These are phyloP conservation scores for Cyclotella choctawhatcheeana DNA, from an alignment of 108 stramenopile species.

Conservation along the genomic window DNA sequence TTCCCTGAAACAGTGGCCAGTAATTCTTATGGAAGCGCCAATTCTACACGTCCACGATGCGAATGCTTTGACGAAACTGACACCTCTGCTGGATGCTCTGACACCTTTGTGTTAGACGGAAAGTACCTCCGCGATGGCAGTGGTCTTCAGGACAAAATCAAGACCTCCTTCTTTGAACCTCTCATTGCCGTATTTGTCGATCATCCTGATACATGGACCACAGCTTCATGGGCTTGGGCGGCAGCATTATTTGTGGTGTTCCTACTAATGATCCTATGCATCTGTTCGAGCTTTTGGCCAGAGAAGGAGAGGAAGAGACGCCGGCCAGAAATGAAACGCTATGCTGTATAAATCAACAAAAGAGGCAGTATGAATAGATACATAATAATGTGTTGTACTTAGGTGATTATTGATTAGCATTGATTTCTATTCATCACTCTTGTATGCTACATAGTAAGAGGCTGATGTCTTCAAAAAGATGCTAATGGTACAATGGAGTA, in stretches of 20 bases:
- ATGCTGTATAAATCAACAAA: no score
- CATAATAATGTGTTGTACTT: no score
- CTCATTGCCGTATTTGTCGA: constrained; percentile 87
- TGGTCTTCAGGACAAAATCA: constrained; percentile 69
- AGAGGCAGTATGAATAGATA: no score
- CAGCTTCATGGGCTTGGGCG: constrained; percentile 84
- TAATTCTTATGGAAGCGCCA: constrained; percentile 1
- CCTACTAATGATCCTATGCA: constrained; percentile 79
- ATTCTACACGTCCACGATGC: constrained; percentile 58
- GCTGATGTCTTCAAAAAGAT: no score
- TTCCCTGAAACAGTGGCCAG: constrained; percentile 57
- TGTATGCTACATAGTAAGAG: no score
- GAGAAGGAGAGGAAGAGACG: constrained; percentile 46
- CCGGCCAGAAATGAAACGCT: no score
- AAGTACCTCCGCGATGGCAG: constrained; percentile 69
- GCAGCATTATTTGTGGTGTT: constrained; percentile 78
- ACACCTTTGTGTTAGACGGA: constrained; percentile 72
- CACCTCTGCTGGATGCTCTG: constrained; percentile 79
- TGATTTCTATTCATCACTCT: no score
- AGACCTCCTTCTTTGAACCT: constrained; percentile 86
- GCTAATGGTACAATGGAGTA: no score
- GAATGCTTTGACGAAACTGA: constrained; percentile 82
- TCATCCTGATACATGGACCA: constrained; percentile 85
- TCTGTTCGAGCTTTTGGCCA: constrained; percentile 88
- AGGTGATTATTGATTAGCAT: no score